A percentile compares a stretch with the other conserved stretches of the same genome.
Evolutionary conservation across 2,329 filamentous ascomycete genomes (phyloP).

Genomic region (Diaporthe destruens): DNA sequence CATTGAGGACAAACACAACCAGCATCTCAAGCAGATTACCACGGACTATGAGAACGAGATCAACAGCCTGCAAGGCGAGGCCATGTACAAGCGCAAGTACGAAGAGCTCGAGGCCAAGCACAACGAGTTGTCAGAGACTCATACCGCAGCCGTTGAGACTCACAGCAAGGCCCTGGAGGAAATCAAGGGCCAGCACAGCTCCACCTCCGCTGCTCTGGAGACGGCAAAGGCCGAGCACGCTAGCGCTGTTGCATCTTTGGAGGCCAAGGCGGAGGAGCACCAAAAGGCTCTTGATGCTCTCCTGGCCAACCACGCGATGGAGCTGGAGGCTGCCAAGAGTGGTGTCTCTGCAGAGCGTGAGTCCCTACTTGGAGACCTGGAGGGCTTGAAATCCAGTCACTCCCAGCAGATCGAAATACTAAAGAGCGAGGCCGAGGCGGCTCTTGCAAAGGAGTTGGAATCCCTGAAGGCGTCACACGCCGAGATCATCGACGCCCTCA

Average conservation of each 20-base stretch:
- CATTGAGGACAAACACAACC: constrained; percentile 63
- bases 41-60: constrained; percentile 75
- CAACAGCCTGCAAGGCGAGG: constrained; percentile 72
- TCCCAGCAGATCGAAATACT: constrained; percentile 61
- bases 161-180: constrained; percentile 59
- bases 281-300: constrained; percentile 68
- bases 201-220: constrained; percentile 59
- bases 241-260: constrained; percentile 59
- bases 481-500: constrained; percentile 57
- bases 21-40: constrained; percentile 69
- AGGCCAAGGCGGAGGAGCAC: constrained; percentile 65
- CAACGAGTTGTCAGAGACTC: constrained; percentile 57
- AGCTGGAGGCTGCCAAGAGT: constrained; percentile 68
- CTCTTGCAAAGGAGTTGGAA: constrained; percentile 57
- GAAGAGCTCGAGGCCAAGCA: constrained; percentile 71
- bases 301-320: constrained; percentile 69
- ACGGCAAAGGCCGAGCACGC: constrained; percentile 59
- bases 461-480: constrained; percentile 59
- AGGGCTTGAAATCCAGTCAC: constrained; percentile 67
- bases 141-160: constrained; percentile 52
- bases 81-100: constrained; percentile 74
- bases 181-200: constrained; percentile 58
- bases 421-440: constrained; percentile 57
- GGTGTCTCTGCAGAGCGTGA: constrained; percentile 63
- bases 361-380: constrained; percentile 62